Base-by-base conservation (phyloP, 495 filamentous ascomycete genomes). In the Aspergillus ostianus region DNA sequence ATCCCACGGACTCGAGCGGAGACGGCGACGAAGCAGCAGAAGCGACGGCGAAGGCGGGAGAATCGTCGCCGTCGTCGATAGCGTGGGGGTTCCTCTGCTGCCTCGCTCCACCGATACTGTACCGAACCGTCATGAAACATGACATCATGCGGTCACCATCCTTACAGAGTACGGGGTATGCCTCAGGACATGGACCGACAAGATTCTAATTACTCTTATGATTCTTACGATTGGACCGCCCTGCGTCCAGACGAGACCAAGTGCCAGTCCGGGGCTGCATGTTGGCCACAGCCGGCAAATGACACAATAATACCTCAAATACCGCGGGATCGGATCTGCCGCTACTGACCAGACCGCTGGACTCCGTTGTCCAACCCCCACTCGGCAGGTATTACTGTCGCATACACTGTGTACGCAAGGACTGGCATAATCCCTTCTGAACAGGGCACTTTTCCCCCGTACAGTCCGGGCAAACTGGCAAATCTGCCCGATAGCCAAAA, bases 321-420 rank as follows among this genome's bases (percentile, higher is more conserved):
- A 52, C 30, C 50, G 21, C 50, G 3, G 13, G 59, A 68, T 68
- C 65, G 58, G 64, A 64, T 64, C 62, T 61, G 57, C 65, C 62
- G 65, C 65, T 67, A 67, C 60, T 23, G 55, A 68, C 65, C 65
- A 68, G 62, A 61, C 65, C 62, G 65, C 65, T 56, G 65, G 65
- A 67, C 57, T 67, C 62, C 23, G 8, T 23, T 52, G 21, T 30
- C 44, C 26, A n/a, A 23, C 41, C 44, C 41, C 26, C 19, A 50
- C 29, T 26, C 30, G 30, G 30, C 30, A 32, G 30, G 30, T 32
- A 32, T 4, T 32, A 32, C 7, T 32, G 10, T 32, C 3, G 30
- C 36, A 41, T 41, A 41, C 36, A 17, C n/a, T n/a, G n/a, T n/a
- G n/a, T n/a, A n/a, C n/a, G n/a, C n/a, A n/a, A n/a, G n/a, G n/a